Evolutionary conservation across 2,329 filamentous ascomycete genomes (phyloP).

Genomic region (Sclerotinia trifoliorum): DNA sequence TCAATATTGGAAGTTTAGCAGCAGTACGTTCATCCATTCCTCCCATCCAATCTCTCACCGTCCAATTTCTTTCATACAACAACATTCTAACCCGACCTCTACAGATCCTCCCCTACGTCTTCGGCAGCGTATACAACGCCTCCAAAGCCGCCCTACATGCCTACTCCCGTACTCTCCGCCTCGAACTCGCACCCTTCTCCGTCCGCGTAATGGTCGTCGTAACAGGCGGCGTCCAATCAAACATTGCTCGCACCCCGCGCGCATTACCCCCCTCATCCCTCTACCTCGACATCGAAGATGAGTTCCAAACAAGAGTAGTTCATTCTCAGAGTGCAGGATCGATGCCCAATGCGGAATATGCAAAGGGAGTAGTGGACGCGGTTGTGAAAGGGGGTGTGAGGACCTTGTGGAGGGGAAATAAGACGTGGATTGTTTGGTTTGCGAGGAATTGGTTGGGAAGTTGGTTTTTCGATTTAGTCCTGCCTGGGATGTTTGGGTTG

Average conservation of each 20-base stretch:
- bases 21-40: slow-evolving; percentile 39
- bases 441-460: slow-evolving; percentile 28
- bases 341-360: slow-evolving; percentile 33
- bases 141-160: slow-evolving; percentile 69
- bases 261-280: slow-evolving; percentile 27
- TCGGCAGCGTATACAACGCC: slow-evolving; percentile 87
- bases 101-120: slow-evolving; percentile 74
- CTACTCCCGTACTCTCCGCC: slow-evolving; percentile 31
- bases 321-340: slow-evolving; percentile 33
- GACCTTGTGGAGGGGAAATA: slow-evolving; percentile 34
- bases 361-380: slow-evolving; percentile 33
- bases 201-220: slow-evolving; percentile 35
- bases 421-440: slow-evolving; percentile 29
- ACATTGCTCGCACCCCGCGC: slow-evolving; percentile 29
- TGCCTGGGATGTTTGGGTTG: slow-evolving; percentile 36
- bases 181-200: slow-evolving; percentile 37
- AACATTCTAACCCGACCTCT: neutral
- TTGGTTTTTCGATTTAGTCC: slow-evolving; percentile 34
- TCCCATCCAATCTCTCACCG: too few relatives aligned
- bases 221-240: slow-evolving; percentile 33
- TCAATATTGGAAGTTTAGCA: slow-evolving; percentile 36
- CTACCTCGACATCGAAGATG: slow-evolving; percentile 31
- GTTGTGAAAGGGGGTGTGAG: slow-evolving; percentile 28
- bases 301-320: slow-evolving; percentile 28
- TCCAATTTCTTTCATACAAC: neutral